A percentile compares a stretch with the other conserved stretches of the same genome.
Evolutionary conservation across 495 filamentous ascomycete species (phyloP).

Genomic region (Neurospora africana): DNA sequence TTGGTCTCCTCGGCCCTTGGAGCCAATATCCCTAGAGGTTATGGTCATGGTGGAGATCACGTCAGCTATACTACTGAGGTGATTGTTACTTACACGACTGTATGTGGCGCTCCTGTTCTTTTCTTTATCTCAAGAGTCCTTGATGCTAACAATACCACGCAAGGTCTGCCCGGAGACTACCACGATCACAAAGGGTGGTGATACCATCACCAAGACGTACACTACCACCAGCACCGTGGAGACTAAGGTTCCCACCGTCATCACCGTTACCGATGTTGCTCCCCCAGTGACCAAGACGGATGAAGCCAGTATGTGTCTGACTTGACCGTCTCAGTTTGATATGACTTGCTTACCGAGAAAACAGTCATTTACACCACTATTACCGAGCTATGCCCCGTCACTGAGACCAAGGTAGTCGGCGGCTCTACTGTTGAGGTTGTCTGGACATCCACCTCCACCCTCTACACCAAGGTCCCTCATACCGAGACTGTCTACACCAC

Average conservation of each 20-base stretch:
- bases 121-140: background rate
- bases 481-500: constrained; percentile 25
- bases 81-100: constrained; percentile 30
- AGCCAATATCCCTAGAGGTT: constrained; percentile 12
- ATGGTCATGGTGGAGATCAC: constrained; percentile 18
- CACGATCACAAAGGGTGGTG: constrained; percentile 27
- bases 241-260: constrained; percentile 17
- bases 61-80: constrained; percentile 29
- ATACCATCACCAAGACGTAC: constrained; percentile 34
- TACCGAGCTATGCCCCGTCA: constrained; percentile 31
- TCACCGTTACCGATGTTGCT: constrained; percentile 13
- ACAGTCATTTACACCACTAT: constrained; percentile 27
- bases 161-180: constrained; percentile 29
- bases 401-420: constrained; percentile 32
- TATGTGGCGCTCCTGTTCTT: background rate
- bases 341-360: background rate
- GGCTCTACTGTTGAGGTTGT: constrained; percentile 31
- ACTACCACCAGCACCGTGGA: constrained; percentile 33
- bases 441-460: constrained; percentile 31
- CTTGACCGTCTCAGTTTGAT: background rate
- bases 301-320: constrained; percentile 2
- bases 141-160: background rate
- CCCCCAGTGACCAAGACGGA: constrained; percentile 17
- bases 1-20: constrained; percentile 31
- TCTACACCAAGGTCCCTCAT: constrained; percentile 10